Evolutionary conservation across 495 filamentous ascomycete genomes (phyloP).

Genomic region (Tuber umbilicatum): DNA sequence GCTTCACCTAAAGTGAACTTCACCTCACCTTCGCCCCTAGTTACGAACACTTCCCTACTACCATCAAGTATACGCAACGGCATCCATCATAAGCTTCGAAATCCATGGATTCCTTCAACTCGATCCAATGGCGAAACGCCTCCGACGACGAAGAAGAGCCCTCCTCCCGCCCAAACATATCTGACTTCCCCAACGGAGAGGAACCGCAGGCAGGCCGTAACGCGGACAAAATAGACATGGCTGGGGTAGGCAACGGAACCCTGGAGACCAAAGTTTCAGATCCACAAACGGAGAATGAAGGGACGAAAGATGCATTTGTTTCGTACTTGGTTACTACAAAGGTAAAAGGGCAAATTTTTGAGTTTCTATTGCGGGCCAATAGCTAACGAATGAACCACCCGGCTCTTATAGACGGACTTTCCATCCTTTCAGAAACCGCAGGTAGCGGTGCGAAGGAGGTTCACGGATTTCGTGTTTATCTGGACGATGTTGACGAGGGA

Average conservation of each 20-base stretch:
- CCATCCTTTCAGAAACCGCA: conserved; percentile 75
- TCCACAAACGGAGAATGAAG: conserved; percentile 87
- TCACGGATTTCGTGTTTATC: conserved; percentile 95
- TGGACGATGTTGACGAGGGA: conserved; percentile 81
- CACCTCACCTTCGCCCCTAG: not conserved
- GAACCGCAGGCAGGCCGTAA: conserved; percentile 51
- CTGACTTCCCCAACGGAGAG: conserved; percentile 27
- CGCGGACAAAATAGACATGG: conserved; percentile 56
- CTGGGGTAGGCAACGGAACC: conserved; percentile 66
- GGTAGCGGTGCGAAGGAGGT: conserved; percentile 74
- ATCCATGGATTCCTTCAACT: conserved; percentile 33
- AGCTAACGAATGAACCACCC: conserved; percentile 13
- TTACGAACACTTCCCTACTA: not conserved
- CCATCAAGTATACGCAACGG: not conserved
- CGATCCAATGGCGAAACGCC: conserved; percentile 27
- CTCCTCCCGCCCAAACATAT: conserved; percentile 23
- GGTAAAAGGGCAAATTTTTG: conserved; percentile 50
- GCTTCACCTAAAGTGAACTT: not conserved
- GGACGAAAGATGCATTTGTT: conserved; percentile 95
- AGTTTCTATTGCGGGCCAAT: not conserved
- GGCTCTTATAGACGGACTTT: conserved; percentile 68
- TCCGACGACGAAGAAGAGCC: conserved; percentile 31
- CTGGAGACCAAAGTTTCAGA: conserved; percentile 75
- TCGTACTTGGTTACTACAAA: conserved; percentile 89
- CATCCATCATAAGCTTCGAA: not conserved